Conservation (phyloP, 2,329 filamentous ascomycete species). For the Periconia sp. region DNA sequence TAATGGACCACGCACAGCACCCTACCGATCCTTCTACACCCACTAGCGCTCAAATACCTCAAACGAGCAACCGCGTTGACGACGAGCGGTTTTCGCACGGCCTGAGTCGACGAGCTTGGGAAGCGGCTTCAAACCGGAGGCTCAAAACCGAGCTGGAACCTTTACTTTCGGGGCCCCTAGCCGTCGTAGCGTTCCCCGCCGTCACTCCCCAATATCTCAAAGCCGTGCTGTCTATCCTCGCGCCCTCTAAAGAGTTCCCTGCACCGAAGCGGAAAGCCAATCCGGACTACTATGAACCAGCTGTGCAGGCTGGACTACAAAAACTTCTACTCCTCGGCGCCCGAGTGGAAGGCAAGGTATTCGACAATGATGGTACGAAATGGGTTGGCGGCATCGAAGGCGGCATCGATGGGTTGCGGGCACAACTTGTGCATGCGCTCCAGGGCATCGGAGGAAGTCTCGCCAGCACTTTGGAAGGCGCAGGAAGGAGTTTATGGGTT, state of each 20-base stretch:
- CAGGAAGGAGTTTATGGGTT: slow-evolving; percentile 80
- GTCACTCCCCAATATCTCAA: slow-evolving; percentile 85
- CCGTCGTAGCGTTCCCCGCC: slow-evolving; percentile 75
- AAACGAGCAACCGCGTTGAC: slow-evolving; percentile 39
- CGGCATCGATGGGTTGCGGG: slow-evolving; percentile 76
- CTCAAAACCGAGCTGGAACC: slow-evolving; percentile 67
- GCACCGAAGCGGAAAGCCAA: slow-evolving; percentile 74
- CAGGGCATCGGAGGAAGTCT: slow-evolving; percentile 78
- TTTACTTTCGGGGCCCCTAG: slow-evolving; percentile 79
- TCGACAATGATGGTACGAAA: slow-evolving; percentile 71
- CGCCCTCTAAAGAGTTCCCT: slow-evolving; percentile 71
- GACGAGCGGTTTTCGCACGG: slow-evolving; percentile 61
- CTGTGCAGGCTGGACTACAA: slow-evolving; percentile 77
- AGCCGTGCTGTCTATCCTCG: slow-evolving; percentile 74
- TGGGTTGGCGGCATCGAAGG: slow-evolving; percentile 79
- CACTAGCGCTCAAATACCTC: slow-evolving; percentile 36
- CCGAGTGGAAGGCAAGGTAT: slow-evolving; percentile 80
- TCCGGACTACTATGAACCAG: slow-evolving; percentile 78
- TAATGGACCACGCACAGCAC: slow-evolving; percentile 22
- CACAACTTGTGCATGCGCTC: slow-evolving; percentile 78
- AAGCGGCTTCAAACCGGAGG: slow-evolving; percentile 53
- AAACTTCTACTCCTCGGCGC: slow-evolving; percentile 88
- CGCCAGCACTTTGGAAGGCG: slow-evolving; percentile 76
- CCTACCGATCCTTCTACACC: slow-evolving; percentile 35
- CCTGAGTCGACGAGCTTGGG: slow-evolving; percentile 59